Evolutionary conservation across 1,284 basidiomycete species (phyloP), one percentile per base, ranked within the genome.

Genomic region (Chondrostereum purpureum): DNA sequence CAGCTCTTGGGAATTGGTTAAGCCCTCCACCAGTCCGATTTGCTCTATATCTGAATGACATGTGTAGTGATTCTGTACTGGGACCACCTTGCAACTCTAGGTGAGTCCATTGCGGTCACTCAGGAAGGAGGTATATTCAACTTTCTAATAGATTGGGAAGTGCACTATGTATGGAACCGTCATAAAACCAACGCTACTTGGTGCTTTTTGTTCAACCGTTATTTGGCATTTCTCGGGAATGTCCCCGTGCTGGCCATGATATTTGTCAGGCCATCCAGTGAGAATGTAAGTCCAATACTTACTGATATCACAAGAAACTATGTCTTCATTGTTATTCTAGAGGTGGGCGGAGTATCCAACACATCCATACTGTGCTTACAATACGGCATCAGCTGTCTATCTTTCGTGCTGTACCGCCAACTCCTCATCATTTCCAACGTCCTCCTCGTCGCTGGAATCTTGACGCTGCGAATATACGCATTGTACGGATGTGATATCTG

Each of bases 381-480:
- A n/a, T n/a, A n/a, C n/a, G n/a, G n/a, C n/a, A 31, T n/a, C 27
- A 31, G 27, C 27, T 31, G 27, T 31, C 27, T 31, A 31, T 8
- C 27, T 8, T 31, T 31, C n/a, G n/a, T n/a, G 37, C 40, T 61
- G 1, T 65, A 61, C 48, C 68, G 66, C 3, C 66, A 73, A 43
- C 31, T 64, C 4, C 44, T 71, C 8, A 54, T 75, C 6, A 40
- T 72, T 18, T 42, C 65, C 5, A 70, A 62, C 42, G 71, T 73
- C 53, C 54, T 65, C 4, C 44, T 68, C 1, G 64, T 74, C 16
- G 63, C 43, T 69, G 68, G 65, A 23, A 57, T 72, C 12, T 56
- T 72, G 18, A 64, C 64, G 2, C 45, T 69, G 11, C 59, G 69
- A 23, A 63, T 67, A 42, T 71, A 68, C 43, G 69, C 69, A 3